Evolutionary conservation across 129 eudicot species (phyloP), one percentile per base, ranked within the genome.

Genomic region (Centaurea solstitialis): DNA sequence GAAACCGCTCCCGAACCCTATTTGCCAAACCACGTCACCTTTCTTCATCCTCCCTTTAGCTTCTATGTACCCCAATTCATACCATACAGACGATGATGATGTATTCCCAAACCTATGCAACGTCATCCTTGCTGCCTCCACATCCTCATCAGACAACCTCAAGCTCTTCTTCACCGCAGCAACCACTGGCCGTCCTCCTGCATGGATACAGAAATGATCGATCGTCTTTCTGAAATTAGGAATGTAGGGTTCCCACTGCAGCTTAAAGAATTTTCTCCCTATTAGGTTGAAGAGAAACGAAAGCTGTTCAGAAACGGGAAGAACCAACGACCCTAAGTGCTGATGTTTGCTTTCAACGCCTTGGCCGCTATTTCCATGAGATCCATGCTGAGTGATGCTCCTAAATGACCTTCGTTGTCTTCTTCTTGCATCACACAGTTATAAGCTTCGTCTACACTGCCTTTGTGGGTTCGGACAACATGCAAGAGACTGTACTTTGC

Each of bases 121-220:
- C 5, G 94, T 90, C 90, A 87, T 85, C 57, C 82, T 85, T 1
- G 94, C 85, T 0, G 91, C 89, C 72, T 90, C 94, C 43, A 72
- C 83, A 13, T 90, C 84, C 62, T 85, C 89, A 75, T 79, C 81
- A 15, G 77, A 70, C n/a, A 90, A 81, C 72, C 59, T 73, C 66
- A 90, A 81, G 21, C 23, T 80, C 43, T 75, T 76, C 72, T 78
- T 79, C 21, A 87, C 76, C 18, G 80, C 85, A 69, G 81, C 87
- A 20, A 90, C 81, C 0, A 90, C 91, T 4, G 85, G 88, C 74
- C 84, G 61, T 66, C 94, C 94, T 18, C 91, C 89, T 12, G 94
- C 91, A 38, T 87, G 94, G 70, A 90, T 83, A 87, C 94, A 87
- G 39, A 85, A 87, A 81, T 90, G 94, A 40, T 87, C 79, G 13